Conservation (phyloP, 495 filamentous ascomycete genomes). For the Neurospora sp. region DNA sequence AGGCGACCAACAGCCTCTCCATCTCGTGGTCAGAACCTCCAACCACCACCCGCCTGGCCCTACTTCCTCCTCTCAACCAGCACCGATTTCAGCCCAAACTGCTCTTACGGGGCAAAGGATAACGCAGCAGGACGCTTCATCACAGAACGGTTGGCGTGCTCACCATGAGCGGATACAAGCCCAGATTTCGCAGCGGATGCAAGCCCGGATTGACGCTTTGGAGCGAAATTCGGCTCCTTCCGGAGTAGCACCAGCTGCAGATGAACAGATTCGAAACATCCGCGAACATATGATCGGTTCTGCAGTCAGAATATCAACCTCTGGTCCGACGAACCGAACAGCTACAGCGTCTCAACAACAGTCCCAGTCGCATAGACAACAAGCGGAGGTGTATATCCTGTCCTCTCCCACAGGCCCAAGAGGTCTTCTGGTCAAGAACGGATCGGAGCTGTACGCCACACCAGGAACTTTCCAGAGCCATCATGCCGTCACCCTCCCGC, state of each 20-base stretch:
- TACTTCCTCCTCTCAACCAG: constrained; percentile 4
- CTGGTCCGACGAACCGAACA: background rate
- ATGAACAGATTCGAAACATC: background rate
- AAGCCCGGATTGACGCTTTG: background rate
- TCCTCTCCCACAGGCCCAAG: constrained; percentile 51
- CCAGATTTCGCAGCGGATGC: background rate
- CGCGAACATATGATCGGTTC: background rate
- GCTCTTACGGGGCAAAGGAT: background rate
- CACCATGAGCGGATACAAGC: background rate
- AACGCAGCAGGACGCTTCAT: background rate
- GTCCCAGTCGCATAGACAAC: constrained; percentile 5
- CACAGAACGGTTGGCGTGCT: background rate
- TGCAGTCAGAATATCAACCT: background rate
- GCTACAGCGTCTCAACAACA: constrained; percentile 6
- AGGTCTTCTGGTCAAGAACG: constrained; percentile 43
- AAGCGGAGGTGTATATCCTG: constrained; percentile 48
- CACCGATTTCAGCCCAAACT: constrained; percentile 8
- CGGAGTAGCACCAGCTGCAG: background rate
- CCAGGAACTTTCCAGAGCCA: constrained; percentile 12
- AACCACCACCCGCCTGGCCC: constrained; percentile 18
- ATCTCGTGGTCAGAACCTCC: constrained; percentile 49
- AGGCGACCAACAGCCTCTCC: constrained; percentile 41
- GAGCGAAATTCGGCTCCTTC: background rate
- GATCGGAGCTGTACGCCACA: constrained; percentile 34
- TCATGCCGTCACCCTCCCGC: background rate